Evolutionary conservation across 2,329 filamentous ascomycete genomes (phyloP).

Genomic region (Zymoseptoria ardabiliae): DNA sequence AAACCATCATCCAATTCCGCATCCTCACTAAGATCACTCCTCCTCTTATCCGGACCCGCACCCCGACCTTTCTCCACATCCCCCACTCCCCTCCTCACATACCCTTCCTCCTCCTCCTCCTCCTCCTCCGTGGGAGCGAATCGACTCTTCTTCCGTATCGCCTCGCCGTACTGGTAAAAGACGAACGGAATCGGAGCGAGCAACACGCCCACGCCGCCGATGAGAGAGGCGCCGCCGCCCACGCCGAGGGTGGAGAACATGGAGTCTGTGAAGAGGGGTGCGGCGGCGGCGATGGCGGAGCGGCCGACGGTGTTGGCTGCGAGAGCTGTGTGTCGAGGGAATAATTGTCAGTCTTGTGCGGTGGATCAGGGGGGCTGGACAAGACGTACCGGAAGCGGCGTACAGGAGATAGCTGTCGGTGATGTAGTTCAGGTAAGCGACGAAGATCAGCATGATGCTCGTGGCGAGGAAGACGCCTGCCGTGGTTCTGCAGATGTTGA

Average conservation of each 20-base stretch:
- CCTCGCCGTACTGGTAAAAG: conserved; percentile 29
- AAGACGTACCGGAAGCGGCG: conserved; percentile 2
- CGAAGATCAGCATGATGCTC: conserved; percentile 43
- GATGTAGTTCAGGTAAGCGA: conserved; percentile 49
- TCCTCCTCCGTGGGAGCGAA: conserved; percentile 38
- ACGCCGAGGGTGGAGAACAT: conserved; percentile 28
- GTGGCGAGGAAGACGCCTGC: conserved; percentile 38
- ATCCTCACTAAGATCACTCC: not conserved
- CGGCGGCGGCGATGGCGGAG: conserved; percentile 24
- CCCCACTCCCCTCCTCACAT: conserved; percentile 22
- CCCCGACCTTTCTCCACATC: conserved; percentile 24
- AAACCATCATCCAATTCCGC: not conserved
- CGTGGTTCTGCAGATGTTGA: not conserved
- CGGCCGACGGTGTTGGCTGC: conserved; percentile 27
- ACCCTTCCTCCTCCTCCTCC: conserved; percentile 30
- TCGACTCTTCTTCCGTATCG: conserved; percentile 36
- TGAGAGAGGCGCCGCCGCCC: conserved; percentile 31
- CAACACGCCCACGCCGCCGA: conserved; percentile 37
- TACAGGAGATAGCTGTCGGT: conserved; percentile 42
- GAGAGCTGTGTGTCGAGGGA: conserved; percentile 22
- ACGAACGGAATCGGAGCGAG: conserved; percentile 30
- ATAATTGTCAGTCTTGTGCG: conserved; percentile 8
- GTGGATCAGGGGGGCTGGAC: not conserved
- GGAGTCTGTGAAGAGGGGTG: conserved; percentile 27
- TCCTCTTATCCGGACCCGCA: not conserved